Evolutionary conservation across 2,329 filamentous ascomycete species (phyloP), one percentile per base, ranked within the genome.

Genomic region (Blastomyces parvus): DNA sequence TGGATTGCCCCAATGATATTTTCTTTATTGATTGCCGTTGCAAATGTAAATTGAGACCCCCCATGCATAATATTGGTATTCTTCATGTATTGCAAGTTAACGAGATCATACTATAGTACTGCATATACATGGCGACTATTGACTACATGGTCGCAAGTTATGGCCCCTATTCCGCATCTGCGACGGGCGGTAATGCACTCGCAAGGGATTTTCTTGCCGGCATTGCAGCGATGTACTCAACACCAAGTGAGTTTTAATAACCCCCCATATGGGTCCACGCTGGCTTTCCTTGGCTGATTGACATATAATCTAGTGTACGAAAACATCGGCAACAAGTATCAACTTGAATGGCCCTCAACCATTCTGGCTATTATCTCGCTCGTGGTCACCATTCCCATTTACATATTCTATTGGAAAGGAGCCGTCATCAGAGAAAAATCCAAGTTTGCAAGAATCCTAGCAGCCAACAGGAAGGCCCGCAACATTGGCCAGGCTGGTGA

Each of bases 71-170:
- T 57, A 33, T 17, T 44, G 38, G 6, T 30, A 19, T 19, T 44
- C 30, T 40, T 36, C 40, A 7, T 40, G 36, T 1, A 42, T 56
- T 50, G 19, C 38, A n/a, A 19, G 30, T 33, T 40, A 25, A 53
- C 25, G 13, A 42, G 19, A 44, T 25, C 17, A 19, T 61, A 6
- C 62, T 2, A 44, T 44, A 76, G 74, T 76, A 71, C 61, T 69
- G 71, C 19, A 85, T 86, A 44, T 86, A 87, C 69, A 84, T 86
- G 80, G 82, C 83, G 7, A 85, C 84, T 1, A 85, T 88, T 68
- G 85, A 88, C 70, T 88, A 87, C 73, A 86, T 87, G 81, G 84
- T 88, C 58, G 84, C 83, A 30, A 81, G 84, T 0, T 88, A 88
- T 68, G 86, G 85, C 0, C 81, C 82, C 0, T 87, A 85, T 70